These are phyloP conservation scores for Antitrichia curtipendula DNA, from an alignment of 225 moss, liverwort and hornwort genomes.

Conservation along the genomic window DNA sequence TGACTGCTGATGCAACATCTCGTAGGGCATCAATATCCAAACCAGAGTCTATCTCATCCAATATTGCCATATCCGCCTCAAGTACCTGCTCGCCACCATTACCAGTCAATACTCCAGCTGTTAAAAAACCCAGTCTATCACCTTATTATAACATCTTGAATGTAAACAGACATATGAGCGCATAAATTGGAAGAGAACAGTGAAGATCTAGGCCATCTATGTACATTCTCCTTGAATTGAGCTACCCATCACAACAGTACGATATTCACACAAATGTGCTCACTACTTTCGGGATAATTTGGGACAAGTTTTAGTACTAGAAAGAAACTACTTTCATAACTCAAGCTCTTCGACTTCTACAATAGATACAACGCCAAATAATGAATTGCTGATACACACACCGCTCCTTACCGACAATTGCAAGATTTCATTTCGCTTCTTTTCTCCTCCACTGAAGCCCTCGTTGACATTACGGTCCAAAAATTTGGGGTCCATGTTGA, in stretches of 20 bases:
- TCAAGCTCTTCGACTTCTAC: neutral
- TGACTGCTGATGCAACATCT: conserved; percentile 80
- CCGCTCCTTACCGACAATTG: conserved; percentile 60
- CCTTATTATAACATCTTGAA: neutral
- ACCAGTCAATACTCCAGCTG: neutral
- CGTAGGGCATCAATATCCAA: conserved; percentile 87
- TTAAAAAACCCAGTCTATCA: neutral
- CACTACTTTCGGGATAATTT: neutral
- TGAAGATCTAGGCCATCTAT: neutral
- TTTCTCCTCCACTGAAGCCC: conserved; percentile 97
- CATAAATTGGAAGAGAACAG: neutral
- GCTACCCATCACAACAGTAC: neutral
- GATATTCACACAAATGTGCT: neutral
- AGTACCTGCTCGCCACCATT: conserved; percentile 55
- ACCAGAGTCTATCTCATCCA: conserved; percentile 98
- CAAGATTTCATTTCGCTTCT: conserved; percentile 90
- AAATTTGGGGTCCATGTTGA: conserved; percentile 93
- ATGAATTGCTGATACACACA: neutral
- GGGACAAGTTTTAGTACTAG: neutral
- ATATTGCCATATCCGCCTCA: conserved; percentile 93
- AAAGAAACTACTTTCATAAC: neutral
- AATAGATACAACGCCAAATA: neutral
- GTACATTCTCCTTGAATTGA: neutral
- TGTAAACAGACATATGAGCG: neutral
- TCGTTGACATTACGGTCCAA: conserved; percentile 94